Conservation (phyloP, 805 yeast genomes). For the Ogataea henricii region DNA sequence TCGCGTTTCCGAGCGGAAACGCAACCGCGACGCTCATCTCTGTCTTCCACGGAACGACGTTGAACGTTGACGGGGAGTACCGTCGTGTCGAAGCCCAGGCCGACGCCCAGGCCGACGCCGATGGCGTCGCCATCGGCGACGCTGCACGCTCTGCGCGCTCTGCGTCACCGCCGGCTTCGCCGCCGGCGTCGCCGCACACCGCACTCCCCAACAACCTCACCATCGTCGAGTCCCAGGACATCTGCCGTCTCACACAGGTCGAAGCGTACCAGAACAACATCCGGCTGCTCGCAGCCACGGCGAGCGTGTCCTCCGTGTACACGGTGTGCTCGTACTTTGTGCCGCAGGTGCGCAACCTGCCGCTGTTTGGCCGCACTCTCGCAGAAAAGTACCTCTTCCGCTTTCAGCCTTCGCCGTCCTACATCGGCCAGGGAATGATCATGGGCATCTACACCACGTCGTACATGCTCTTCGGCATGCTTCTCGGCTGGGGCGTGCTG, state of each 20-base stretch:
- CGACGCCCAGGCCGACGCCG: not conserved
- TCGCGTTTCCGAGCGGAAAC: slow-evolving; percentile 92
- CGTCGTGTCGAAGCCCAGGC: not conserved
- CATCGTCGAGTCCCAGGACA: slow-evolving; percentile 37
- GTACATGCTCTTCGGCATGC: slow-evolving; percentile 86
- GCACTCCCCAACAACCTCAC: slow-evolving; percentile 26
- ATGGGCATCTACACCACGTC: slow-evolving; percentile 94
- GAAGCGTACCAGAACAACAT: slow-evolving; percentile 57
- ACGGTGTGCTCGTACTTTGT: slow-evolving; percentile 72
- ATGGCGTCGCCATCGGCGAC: not conserved
- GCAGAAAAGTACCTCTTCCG: slow-evolving; percentile 76
- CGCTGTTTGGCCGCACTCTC: slow-evolving; percentile 69
- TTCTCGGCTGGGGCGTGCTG: slow-evolving; percentile 90
- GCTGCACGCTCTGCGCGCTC: not conserved
- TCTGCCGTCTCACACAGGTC: slow-evolving; percentile 30
- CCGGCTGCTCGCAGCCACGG: slow-evolving; percentile 58
- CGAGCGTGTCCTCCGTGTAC: slow-evolving; percentile 67
- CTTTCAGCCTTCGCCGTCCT: slow-evolving; percentile 95
- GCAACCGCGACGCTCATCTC: slow-evolving; percentile 94
- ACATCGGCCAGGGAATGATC: slow-evolving; percentile 95
- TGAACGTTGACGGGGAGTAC: slow-evolving; percentile 37
- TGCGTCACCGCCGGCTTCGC: no score
- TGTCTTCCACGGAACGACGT: slow-evolving; percentile 74
- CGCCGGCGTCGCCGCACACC: no score
- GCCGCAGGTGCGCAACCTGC: slow-evolving; percentile 68